phyloP scores from a whole-genome alignment of 768 basidiomycete species.

The Boletus fagicola region DNA sequence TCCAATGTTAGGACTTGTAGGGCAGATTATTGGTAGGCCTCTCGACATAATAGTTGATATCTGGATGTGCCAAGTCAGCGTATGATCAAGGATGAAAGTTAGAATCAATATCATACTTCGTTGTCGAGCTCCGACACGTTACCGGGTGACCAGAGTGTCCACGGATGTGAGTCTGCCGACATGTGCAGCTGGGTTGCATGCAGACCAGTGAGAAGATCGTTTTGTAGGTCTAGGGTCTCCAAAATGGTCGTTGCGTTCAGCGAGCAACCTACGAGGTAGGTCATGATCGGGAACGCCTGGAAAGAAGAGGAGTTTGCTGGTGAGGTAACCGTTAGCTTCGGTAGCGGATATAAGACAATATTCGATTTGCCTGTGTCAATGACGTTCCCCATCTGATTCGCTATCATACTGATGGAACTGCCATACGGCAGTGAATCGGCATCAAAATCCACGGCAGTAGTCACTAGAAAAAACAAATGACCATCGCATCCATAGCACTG shows the following conservation, averaged over 20 bases:
- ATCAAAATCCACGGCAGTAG: background rate
- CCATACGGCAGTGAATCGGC: background rate
- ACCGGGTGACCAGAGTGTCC: background rate
- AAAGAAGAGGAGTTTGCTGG: background rate
- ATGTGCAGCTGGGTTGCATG: background rate
- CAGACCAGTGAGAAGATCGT: background rate
- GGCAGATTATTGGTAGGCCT: background rate
- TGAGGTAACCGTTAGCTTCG: background rate
- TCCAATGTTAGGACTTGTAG: no score
- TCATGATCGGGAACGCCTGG: background rate
- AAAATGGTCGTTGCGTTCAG: background rate
- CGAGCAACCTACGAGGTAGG: background rate
- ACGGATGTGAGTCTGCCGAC: background rate
- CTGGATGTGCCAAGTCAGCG: background rate
- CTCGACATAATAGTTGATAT: background rate
- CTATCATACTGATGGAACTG: background rate
- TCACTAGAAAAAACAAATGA: background rate
- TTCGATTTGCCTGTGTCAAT: background rate
- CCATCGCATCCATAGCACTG: background rate
- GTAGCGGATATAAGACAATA: background rate
- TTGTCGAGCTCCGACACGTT: background rate
- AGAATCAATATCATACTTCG: background rate
- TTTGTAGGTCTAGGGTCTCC: background rate
- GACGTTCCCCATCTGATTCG: no score
- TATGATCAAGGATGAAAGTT: background rate